These are phyloP conservation scores for Suhomyces xylopsoci DNA, from an alignment of 805 yeast species.

Conservation along the genomic window DNA sequence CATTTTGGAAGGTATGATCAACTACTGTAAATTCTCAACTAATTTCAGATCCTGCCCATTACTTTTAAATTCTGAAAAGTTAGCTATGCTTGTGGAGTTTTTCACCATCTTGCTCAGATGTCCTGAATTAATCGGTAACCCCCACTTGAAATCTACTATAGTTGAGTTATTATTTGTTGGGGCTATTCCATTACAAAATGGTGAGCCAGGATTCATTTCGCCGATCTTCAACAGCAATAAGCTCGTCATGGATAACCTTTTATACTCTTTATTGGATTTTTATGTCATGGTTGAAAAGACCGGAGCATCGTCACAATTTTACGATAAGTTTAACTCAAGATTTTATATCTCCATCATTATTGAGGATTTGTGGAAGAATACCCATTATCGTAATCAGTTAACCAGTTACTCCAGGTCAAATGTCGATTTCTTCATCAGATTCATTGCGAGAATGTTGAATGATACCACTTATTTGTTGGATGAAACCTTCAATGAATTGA, in stretches of 20 bases:
- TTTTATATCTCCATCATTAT: conserved; percentile 80
- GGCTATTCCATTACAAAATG: conserved; percentile 51
- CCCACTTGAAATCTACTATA: conserved; percentile 84
- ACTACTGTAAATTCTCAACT: conserved; percentile 62
- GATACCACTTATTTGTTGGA: conserved; percentile 90
- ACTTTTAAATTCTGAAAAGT: conserved; percentile 48
- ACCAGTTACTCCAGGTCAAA: conserved; percentile 62
- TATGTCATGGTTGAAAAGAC: conserved; percentile 95
- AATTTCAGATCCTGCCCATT: conserved; percentile 57
- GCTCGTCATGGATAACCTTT: conserved; percentile 59
- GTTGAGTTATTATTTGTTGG: conserved; percentile 82
- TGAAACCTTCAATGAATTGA: conserved; percentile 79
- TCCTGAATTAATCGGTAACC: conserved; percentile 83
- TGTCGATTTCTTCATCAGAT: conserved; percentile 83
- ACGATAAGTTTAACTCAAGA: conserved; percentile 91
- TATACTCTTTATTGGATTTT: conserved; percentile 82
- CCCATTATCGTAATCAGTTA: conserved; percentile 65
- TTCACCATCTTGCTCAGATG: conserved; percentile 74
- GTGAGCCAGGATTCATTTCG: conserved; percentile 72
- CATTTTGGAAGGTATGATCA: conserved; percentile 75
- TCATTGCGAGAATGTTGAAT: conserved; percentile 91
- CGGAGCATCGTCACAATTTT: conserved; percentile 91
- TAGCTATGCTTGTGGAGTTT: conserved; percentile 63
- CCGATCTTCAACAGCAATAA: conserved; percentile 61
- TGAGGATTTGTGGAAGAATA: conserved; percentile 79